phyloP scores from a whole-genome alignment of 768 basidiomycete species.

The Dioszegia hungarica region DNA sequence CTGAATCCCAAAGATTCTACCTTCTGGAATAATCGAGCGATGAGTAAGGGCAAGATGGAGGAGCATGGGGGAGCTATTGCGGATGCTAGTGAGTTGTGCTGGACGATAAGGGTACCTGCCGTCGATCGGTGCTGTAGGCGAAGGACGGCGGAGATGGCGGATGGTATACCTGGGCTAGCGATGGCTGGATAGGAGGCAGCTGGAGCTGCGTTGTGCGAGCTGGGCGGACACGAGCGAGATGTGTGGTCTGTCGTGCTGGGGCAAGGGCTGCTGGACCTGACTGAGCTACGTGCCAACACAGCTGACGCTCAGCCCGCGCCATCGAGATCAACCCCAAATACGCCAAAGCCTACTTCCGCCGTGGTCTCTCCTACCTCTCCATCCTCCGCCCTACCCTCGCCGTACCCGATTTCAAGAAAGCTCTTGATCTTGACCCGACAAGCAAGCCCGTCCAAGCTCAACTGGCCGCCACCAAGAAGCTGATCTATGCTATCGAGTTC shows the following conservation, averaged over 20 bases:
- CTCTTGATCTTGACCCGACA: constrained; percentile 74
- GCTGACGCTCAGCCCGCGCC: constrained; percentile 60
- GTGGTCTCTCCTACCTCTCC: constrained; percentile 85
- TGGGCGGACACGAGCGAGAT: no score
- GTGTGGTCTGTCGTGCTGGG: no score
- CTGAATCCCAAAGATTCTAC: constrained; percentile 83
- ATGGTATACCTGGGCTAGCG: no score
- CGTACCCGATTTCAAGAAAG: constrained; percentile 79
- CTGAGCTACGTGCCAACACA: no score
- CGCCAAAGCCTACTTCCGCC: constrained; percentile 65
- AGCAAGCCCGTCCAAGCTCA: constrained; percentile 77
- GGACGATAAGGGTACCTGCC: no score
- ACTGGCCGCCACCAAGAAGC: constrained; percentile 80
- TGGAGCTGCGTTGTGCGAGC: no score
- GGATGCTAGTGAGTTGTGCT: constrained; percentile 73
- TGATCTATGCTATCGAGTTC: constrained; percentile 78
- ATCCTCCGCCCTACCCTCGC: constrained; percentile 82
- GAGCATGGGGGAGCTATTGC: constrained; percentile 86
- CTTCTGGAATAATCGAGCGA: constrained; percentile 90
- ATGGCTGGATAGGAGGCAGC: no score
- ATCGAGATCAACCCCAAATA: constrained; percentile 83
- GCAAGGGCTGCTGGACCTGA: no score
- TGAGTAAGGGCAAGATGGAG: constrained; percentile 83
- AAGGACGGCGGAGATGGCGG: no score
- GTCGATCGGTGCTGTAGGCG: no score